Evolutionary conservation across 805 yeast genomes (phyloP).

Genomic region (Candida dajiaensis): DNA sequence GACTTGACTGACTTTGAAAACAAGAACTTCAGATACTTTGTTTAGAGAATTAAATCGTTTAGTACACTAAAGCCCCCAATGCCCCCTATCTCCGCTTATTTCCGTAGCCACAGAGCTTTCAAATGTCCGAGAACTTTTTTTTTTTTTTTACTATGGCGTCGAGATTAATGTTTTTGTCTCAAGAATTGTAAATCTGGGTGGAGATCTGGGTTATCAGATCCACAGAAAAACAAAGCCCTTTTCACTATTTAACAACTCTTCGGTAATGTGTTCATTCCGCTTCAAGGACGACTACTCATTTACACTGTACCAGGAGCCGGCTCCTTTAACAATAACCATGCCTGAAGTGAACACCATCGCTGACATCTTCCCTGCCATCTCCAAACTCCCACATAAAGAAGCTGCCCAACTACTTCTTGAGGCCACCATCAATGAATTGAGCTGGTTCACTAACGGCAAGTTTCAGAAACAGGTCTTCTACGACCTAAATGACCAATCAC

Average conservation of each 20-base stretch:
- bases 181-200: background rate
- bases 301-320: background rate
- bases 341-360: background rate
- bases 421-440: background rate
- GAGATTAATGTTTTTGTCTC: background rate
- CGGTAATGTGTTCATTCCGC: background rate
- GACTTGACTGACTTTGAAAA: constrained; percentile 37
- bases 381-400: background rate
- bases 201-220: background rate
- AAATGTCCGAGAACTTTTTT: background rate
- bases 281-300: background rate
- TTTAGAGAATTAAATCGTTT: background rate
- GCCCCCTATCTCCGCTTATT: background rate
- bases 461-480: background rate
- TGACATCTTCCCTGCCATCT: background rate
- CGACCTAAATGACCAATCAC: background rate
- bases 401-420: background rate
- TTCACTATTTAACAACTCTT: background rate
- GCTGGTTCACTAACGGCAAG: background rate
- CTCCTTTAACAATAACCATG: background rate
- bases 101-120: background rate
- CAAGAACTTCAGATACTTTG: constrained; percentile 29
- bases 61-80: background rate
- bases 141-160: no score
- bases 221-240: background rate